Conservation (phyloP, 805 yeast species). For the Candida oleophila region DNA sequence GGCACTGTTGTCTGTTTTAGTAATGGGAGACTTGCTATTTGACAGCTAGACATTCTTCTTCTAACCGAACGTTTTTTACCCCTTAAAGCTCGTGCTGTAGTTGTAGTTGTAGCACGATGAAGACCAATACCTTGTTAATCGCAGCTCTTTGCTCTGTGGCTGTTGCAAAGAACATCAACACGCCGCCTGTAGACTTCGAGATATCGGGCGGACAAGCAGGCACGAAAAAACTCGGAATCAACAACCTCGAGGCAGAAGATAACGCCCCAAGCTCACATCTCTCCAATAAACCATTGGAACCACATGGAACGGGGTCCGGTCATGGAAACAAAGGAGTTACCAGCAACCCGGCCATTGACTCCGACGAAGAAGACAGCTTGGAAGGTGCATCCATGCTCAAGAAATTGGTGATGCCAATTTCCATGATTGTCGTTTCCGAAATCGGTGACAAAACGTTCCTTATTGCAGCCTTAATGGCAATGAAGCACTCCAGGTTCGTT, state of each 20-base stretch:
- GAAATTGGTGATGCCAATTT: conserved; percentile 67
- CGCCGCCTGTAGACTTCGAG: background rate
- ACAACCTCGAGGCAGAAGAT: conserved; percentile 20
- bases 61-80: background rate
- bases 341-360: background rate
- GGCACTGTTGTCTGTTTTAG: background rate
- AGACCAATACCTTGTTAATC: background rate
- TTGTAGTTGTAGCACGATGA: background rate
- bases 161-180: background rate
- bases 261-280: conserved; percentile 26
- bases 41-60: too few relatives aligned
- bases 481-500: conserved; percentile 79
- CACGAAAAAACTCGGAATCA: background rate
- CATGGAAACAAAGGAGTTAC: background rate
- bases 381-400: background rate
- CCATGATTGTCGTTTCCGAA: conserved; percentile 94
- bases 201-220: background rate
- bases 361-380: conserved; percentile 4
- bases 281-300: conserved; percentile 19
- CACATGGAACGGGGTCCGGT: conserved; percentile 9
- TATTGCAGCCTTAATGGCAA: conserved; percentile 97
- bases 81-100: background rate
- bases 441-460: conserved; percentile 97
- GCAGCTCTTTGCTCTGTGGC: background rate
- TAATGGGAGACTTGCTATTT: background rate